A percentile compares a stretch with the other conserved stretches of the same genome.
Conservation (phyloP, 768 basidiomycete genomes). For the Filobasidium wieringae region DNA sequence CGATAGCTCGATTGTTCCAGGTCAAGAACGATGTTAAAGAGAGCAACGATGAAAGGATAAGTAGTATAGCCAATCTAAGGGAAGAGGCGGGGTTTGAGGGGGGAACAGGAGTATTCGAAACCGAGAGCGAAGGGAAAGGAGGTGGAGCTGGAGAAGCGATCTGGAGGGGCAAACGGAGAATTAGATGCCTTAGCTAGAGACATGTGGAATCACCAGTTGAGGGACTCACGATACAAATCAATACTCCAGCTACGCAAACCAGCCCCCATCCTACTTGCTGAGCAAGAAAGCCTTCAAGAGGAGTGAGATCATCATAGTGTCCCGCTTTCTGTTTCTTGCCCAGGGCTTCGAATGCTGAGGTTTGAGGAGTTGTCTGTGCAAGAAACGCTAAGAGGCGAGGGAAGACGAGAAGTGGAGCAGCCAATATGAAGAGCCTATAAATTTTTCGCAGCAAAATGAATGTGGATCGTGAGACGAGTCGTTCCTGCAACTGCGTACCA, state of each 20-base stretch:
- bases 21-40: constrained; percentile 19
- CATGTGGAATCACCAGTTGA: constrained; percentile 17
- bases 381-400: constrained; percentile 37
- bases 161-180: not conserved
- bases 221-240: constrained; percentile 9
- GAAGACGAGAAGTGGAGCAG: constrained; percentile 33
- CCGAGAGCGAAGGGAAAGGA: constrained; percentile 5
- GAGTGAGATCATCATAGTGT: constrained; percentile 34
- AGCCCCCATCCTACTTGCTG: constrained; percentile 14
- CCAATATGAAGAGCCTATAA: constrained; percentile 29
- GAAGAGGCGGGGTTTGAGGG: constrained; percentile 23
- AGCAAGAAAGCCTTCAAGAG: constrained; percentile 29
- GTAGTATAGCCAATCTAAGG: constrained; percentile 21
- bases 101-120: constrained; percentile 15
- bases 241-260: constrained; percentile 7
- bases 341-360: constrained; percentile 5
- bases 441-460: not conserved
- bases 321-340: constrained; percentile 10
- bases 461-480: not conserved
- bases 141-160: constrained; percentile 7
- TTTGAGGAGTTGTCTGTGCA: constrained; percentile 20
- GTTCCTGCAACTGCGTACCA: constrained; percentile 23
- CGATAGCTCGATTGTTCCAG: constrained; percentile 22
- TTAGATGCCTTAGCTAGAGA: not conserved
- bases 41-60: constrained; percentile 24